Base-by-base conservation (phyloP, 2,329 filamentous ascomycete species). In the Calonectria pteridis region DNA sequence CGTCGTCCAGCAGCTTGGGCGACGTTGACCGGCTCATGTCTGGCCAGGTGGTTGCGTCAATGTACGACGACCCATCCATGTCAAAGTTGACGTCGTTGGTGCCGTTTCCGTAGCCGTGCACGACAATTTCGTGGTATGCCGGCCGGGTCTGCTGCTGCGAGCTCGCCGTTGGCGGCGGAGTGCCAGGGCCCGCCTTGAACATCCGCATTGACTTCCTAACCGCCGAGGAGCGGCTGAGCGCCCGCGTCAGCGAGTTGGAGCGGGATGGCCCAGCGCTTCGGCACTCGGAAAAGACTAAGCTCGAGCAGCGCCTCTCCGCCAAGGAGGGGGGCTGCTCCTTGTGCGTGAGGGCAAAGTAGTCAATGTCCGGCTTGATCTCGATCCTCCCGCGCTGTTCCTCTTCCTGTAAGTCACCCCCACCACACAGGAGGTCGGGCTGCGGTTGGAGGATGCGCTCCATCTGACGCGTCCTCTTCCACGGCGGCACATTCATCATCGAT, bases 361-460 rank as follows among this genome's bases (percentile, higher is more conserved):
- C 89, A 53, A 91, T 87, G 63, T 92, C 90, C 0, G 89, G 89
- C 72, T 88, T 87, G 72, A 91, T 88, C 72, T 89, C 88, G 31
- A 84, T 78, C 69, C 65, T 80, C 2, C 67, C 76, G 4, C 40
- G 33, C 1, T 69, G 43, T 20, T 73, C 74, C 29, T 69, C 43
- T 37, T 62, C 6, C 49, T 26, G n/a, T 59, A 53, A 20, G 68
- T 75, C 72, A 23, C 73, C 75, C 33, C 58, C n/a, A n/a, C n/a
- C n/a, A n/a, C n/a, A n/a, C n/a, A n/a, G n/a, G n/a, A 81, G 78
- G 10, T 83, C 80, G 0, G 79, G 82, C 49, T 84, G 82, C 6
- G 78, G 79, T 11, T 79, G 79, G 1, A 83, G 49, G 23, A 85
- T 74, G 4, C 79, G 78, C 11, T 78, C 77, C 20, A 81, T 69